These are phyloP conservation scores for Nannizziopsis arthrosporioides DNA, from an alignment of 2,329 filamentous ascomycete species.

Conservation along the genomic window DNA sequence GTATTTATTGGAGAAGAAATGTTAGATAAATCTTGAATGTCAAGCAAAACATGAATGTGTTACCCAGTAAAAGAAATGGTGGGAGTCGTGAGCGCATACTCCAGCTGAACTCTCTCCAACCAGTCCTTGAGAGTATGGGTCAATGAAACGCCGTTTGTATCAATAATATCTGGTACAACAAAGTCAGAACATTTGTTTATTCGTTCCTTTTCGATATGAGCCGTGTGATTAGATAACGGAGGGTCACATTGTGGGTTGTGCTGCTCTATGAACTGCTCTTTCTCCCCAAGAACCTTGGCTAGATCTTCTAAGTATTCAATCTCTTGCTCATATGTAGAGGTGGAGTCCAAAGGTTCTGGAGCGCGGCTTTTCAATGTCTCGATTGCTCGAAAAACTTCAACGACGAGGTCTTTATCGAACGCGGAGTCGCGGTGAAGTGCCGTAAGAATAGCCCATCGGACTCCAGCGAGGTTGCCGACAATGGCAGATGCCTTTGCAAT, in stretches of 20 bases:
- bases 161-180: not conserved
- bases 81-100: slow-evolving; percentile 5
- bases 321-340: not conserved
- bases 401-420: slow-evolving; percentile 24
- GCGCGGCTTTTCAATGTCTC: slow-evolving; percentile 3
- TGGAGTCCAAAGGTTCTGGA: not conserved
- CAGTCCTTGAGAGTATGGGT: slow-evolving; percentile 4
- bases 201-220: not conserved
- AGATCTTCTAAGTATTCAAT: slow-evolving; percentile 10
- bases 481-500: slow-evolving; percentile 27
- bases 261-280: not conserved
- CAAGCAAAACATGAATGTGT: too few relatives aligned
- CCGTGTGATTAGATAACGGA: not conserved
- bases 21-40: too few relatives aligned
- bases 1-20: too few relatives aligned
- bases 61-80: not conserved
- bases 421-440: slow-evolving; percentile 26
- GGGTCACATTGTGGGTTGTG: not conserved
- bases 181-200: not conserved
- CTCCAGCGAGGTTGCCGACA: slow-evolving; percentile 23
- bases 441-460: slow-evolving; percentile 33
- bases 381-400: slow-evolving; percentile 23
- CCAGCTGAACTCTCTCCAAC: slow-evolving; percentile 11
- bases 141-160: not conserved
- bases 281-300: slow-evolving; percentile 6